Base-by-base conservation (phyloP, 1,284 basidiomycete species). In the Tilletia setariae region DNA sequence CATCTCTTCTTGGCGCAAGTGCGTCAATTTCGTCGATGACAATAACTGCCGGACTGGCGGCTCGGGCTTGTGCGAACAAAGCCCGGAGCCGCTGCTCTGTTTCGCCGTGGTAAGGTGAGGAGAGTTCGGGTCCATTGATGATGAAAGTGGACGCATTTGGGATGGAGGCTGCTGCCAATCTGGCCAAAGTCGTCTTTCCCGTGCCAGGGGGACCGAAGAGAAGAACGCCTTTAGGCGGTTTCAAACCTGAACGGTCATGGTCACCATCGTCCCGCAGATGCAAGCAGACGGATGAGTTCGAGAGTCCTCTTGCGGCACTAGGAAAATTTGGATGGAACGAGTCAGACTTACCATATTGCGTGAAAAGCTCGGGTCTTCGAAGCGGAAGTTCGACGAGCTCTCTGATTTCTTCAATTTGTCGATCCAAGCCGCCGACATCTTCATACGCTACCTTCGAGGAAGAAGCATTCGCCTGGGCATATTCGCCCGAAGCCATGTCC, bases 1-100 rank as follows among this genome's bases (percentile, higher is more conserved):
- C 91, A 78, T 97, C 94, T 59, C 96, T 85, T 66, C 89, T 86
- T 0, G 96, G 96, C 68, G 92, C 95, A 23, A 98, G 84, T 0
- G 94, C 94, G 77, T 99, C 96, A 1, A 99, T 90, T 84, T 99
- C 96, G 79, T 98, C 96, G 53, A 99, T 86, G 35, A 99, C 90
- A 64, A 98, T 88, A 73, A 99, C 93, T 44, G 77, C 76, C 0
- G 95, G 94, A 71, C 89, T 90, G 74, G 90, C 88, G 44, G 86
- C 85, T 64, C 89, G 87, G 0, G 96, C 96, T 75, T 93, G 89
- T 30, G 87, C 87, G 82, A 98, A 99, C 0, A 98, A 90, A 25
- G 90, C 90, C 21, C 95, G 89, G 21, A 99, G 86, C 70, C 90
- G 89, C 2, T 91, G 89, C 82, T 98, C 95, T 0, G 94, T 97